A percentile compares a stretch with the other conserved stretches of the same genome.
Conservation (phyloP, 2,329 filamentous ascomycete genomes). For the Aspergillus ochraceus region DNA sequence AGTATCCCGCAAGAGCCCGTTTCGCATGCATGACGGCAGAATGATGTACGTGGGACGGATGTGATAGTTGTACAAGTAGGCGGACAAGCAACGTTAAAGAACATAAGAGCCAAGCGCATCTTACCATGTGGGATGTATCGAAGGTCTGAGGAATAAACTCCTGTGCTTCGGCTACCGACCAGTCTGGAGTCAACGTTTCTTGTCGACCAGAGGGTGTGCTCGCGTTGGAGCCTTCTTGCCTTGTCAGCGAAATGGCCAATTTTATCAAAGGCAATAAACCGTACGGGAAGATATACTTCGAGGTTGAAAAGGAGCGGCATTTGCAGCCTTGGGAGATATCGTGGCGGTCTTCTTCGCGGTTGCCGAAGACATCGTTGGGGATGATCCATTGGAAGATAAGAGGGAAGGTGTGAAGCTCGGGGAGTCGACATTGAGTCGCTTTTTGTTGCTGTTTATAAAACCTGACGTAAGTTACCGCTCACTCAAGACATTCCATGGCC, state of each 20-base stretch:
- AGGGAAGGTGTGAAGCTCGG: slow-evolving; percentile 82
- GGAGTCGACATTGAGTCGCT: slow-evolving; percentile 89
- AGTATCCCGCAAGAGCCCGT: neutral
- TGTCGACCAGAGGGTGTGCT: slow-evolving; percentile 42
- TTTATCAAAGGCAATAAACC: slow-evolving; percentile 10
- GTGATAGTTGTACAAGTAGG: neutral
- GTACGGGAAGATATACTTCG: slow-evolving; percentile 43
- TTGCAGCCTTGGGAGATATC: slow-evolving; percentile 88
- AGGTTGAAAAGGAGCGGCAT: slow-evolving; percentile 64
- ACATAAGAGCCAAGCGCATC: slow-evolving; percentile 23
- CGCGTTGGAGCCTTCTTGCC: slow-evolving; percentile 39
- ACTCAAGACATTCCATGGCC: neutral
- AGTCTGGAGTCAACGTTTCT: slow-evolving; percentile 44
- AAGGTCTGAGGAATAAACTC: slow-evolving; percentile 58
- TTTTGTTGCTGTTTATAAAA: slow-evolving; percentile 49
- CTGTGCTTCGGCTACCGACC: slow-evolving; percentile 46
- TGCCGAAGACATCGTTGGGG: slow-evolving; percentile 23
- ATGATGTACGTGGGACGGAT: neutral
- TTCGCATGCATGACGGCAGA: neutral
- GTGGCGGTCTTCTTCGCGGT: slow-evolving; percentile 63
- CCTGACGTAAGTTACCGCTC: slow-evolving; percentile 19
- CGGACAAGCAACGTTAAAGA: neutral
- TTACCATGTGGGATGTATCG: slow-evolving; percentile 51
- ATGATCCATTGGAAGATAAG: slow-evolving; percentile 39
- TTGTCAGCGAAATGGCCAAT: slow-evolving; percentile 22